Percentiles rank a stretch among this genome's conserved stretches.
Evolutionary conservation across 768 basidiomycete species (phyloP).

Genomic region (Coprinopsis cinerea): DNA sequence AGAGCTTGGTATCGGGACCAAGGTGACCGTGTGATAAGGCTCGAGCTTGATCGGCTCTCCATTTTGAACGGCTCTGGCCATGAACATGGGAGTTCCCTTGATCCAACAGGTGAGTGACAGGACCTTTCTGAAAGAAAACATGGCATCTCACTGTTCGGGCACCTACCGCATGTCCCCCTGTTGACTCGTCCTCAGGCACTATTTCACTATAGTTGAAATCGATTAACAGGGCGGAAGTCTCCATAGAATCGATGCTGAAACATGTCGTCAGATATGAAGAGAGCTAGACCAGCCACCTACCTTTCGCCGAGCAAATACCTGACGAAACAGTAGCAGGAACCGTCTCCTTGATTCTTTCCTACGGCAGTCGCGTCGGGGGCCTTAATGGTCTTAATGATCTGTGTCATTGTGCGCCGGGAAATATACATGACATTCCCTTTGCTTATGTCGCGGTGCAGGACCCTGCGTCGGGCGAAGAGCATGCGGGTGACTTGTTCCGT

Average conservation of each 20-base stretch:
- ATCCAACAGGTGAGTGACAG: not conserved
- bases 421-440: not conserved
- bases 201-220: slow-evolving; percentile 5
- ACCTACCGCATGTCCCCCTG: too few relatives aligned
- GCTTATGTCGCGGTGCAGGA: slow-evolving; percentile 5
- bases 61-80: not conserved
- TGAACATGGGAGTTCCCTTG: slow-evolving; percentile 3
- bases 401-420: not conserved
- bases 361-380: not conserved
- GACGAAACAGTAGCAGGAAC: not conserved
- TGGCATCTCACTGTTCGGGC: too few relatives aligned
- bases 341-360: not conserved
- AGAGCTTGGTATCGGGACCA: too few relatives aligned
- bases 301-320: not conserved
- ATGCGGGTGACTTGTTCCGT: not conserved
- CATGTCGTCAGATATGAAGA: not conserved
- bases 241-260: not conserved
- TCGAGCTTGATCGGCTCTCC: not conserved
- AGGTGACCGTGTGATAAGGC: too few relatives aligned
- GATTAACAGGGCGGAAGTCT: not conserved
- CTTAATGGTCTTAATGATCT: too few relatives aligned
- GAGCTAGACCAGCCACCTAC: not conserved
- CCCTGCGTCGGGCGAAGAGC: not conserved
- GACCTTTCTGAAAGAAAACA: too few relatives aligned
- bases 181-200: too few relatives aligned